Conservation (phyloP, 768 basidiomycete species). For the Rhizopogon salebrosus region DNA sequence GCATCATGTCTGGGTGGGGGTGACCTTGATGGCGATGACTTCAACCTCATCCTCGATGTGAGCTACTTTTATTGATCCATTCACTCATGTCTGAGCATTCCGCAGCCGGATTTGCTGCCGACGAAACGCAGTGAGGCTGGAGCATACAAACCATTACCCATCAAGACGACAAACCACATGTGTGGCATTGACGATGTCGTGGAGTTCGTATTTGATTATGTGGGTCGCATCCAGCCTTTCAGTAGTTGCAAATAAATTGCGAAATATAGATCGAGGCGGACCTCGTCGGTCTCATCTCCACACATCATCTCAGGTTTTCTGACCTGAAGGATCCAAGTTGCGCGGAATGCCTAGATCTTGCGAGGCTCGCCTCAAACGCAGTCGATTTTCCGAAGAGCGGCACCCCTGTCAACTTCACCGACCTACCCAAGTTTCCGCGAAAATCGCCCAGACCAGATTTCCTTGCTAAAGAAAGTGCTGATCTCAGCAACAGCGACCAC, state of each 20-base stretch:
- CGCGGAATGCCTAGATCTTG: constrained; percentile 34
- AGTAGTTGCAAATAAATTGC: background rate
- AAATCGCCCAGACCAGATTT: constrained; percentile 34
- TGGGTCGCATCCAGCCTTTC: constrained; percentile 15
- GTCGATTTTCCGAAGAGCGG: constrained; percentile 47
- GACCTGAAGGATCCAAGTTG: constrained; percentile 34
- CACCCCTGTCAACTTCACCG: constrained; percentile 30
- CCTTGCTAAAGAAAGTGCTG: constrained; percentile 35
- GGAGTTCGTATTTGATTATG: constrained; percentile 44
- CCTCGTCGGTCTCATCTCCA: constrained; percentile 36
- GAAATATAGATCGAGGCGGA: constrained; percentile 32
- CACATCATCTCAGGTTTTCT: constrained; percentile 38
- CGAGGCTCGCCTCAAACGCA: constrained; percentile 41
- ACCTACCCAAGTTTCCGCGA: constrained; percentile 27
- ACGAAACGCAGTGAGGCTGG: constrained; percentile 24
- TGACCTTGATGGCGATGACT: constrained; percentile 50
- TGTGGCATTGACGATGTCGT: constrained; percentile 40
- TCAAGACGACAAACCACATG: constrained; percentile 24
- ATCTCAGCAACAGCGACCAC: constrained; percentile 8
- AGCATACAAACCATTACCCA: constrained; percentile 32
- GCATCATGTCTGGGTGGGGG: constrained; percentile 49
- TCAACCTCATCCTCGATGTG: constrained; percentile 42
- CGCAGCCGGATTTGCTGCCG: constrained; percentile 28
- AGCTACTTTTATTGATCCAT: constrained; percentile 8
- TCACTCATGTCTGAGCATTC: constrained; percentile 5